Conservation (phyloP, 495 filamentous ascomycete species). For the Xylaria telfairii region DNA sequence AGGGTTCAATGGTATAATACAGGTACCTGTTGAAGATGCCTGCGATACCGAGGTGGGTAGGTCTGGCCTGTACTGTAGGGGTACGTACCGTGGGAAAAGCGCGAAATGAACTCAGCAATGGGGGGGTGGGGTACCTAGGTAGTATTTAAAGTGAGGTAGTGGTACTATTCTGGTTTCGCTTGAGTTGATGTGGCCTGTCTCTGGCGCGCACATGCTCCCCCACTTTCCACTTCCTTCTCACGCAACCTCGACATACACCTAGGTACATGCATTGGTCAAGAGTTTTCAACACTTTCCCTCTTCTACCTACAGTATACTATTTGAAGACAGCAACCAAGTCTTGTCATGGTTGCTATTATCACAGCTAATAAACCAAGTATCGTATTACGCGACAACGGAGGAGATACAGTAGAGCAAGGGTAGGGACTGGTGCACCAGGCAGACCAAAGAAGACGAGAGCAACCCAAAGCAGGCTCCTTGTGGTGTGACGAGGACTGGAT, state of each 20-base stretch:
- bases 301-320: neutral
- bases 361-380: neutral
- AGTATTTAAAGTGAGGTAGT: neutral
- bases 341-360: neutral
- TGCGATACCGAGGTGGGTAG: neutral
- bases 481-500: neutral
- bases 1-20: constrained; percentile 10
- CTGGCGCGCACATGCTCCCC: neutral
- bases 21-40: neutral
- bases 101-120: constrained; percentile 5
- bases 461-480: neutral
- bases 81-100: neutral
- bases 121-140: constrained; percentile 4
- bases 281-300: neutral
- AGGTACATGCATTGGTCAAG: neutral
- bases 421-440: neutral
- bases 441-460: neutral
- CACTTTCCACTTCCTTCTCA: neutral
- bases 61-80: constrained; percentile 6
- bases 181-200: neutral
- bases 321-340: neutral
- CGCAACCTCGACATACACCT: neutral
- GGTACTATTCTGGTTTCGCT: neutral
- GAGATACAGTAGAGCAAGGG: neutral
- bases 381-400: neutral